A percentile compares a stretch with the other conserved stretches of the same genome.
Conservation (phyloP, 305 asterid species). For the Solanum hybrid region DNA sequence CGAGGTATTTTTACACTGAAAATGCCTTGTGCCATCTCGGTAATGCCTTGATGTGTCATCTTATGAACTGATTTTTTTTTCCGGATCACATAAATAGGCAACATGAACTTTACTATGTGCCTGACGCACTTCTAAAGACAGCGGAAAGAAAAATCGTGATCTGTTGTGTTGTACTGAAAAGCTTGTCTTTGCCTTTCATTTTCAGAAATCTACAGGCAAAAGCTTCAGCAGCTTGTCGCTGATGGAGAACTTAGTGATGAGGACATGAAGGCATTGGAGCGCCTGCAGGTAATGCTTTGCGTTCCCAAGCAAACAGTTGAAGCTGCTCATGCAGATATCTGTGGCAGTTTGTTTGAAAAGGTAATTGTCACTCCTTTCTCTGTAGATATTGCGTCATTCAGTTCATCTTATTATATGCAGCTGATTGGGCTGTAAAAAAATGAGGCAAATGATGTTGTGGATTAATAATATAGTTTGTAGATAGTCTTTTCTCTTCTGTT, state of each 20-base stretch:
- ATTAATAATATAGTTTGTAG: not conserved
- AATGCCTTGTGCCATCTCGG: not conserved
- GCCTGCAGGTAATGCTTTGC: constrained; percentile 84
- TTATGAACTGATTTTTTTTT: not conserved
- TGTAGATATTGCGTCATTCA: not conserved
- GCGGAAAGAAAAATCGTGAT: not conserved
- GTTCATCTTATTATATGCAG: not conserved
- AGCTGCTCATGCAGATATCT: constrained; percentile 82
- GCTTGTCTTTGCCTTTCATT: not conserved
- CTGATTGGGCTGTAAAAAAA: not conserved
- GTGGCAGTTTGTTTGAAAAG: constrained; percentile 95
- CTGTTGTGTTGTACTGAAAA: not conserved
- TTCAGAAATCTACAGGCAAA: constrained; percentile 80
- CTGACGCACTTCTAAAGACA: not conserved
- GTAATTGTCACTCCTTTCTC: constrained; percentile 25
- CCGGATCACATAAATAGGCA: not conserved
- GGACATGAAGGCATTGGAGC: constrained; percentile 68
- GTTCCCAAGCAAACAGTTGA: constrained; percentile 87
- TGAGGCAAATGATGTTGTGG: not conserved
- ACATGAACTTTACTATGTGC: not conserved
- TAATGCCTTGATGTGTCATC: not conserved
- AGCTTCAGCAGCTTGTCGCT: constrained; percentile 67
- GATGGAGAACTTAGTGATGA: constrained; percentile 85
- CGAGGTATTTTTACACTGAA: not conserved
- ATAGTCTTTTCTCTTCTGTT: not conserved